These are phyloP conservation scores for Mycosphaerella arachidis DNA, from an alignment of 2,329 filamentous ascomycete genomes.

Conservation along the genomic window DNA sequence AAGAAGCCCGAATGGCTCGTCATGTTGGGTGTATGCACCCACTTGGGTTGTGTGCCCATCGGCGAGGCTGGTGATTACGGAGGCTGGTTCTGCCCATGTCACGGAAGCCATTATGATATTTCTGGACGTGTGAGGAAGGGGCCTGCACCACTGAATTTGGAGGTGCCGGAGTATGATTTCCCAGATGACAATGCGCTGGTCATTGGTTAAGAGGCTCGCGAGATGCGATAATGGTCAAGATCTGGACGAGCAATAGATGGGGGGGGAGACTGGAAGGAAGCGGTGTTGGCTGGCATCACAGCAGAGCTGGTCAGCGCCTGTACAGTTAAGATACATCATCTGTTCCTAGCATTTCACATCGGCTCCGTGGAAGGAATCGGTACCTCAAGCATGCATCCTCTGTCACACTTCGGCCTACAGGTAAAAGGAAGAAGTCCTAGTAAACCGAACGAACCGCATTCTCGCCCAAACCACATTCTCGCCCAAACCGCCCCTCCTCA, in stretches of 20 bases:
- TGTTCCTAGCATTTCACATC: conserved; percentile 1
- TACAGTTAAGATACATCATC: conserved; percentile 1
- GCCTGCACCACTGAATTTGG: conserved; percentile 93
- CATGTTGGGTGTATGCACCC: conserved; percentile 99
- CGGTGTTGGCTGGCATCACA: conserved; percentile 6
- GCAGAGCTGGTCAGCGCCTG: background rate
- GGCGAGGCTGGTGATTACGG: conserved; percentile 97
- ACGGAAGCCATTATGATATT: conserved; percentile 99
- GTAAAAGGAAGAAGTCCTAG: no score
- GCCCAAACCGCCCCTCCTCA: background rate
- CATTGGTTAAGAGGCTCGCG: conserved; percentile 70
- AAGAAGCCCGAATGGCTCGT: conserved; percentile 98
- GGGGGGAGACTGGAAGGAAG: background rate
- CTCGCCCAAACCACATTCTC: background rate
- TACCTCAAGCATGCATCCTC: background rate
- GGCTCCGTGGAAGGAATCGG: background rate
- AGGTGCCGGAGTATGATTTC: conserved; percentile 91
- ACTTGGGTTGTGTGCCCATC: conserved; percentile 98
- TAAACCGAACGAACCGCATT: background rate
- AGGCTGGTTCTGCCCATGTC: conserved; percentile 99
- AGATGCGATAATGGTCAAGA: background rate
- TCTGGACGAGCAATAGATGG: background rate
- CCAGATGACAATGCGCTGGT: conserved; percentile 81
- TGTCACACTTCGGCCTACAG: no score
- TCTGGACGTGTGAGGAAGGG: conserved; percentile 97